A percentile compares a stretch with the other conserved stretches of the same genome.
phyloP scores from a whole-genome alignment of 2,329 filamentous ascomycete genomes.

The Atkinsonella hypoxylon region DNA sequence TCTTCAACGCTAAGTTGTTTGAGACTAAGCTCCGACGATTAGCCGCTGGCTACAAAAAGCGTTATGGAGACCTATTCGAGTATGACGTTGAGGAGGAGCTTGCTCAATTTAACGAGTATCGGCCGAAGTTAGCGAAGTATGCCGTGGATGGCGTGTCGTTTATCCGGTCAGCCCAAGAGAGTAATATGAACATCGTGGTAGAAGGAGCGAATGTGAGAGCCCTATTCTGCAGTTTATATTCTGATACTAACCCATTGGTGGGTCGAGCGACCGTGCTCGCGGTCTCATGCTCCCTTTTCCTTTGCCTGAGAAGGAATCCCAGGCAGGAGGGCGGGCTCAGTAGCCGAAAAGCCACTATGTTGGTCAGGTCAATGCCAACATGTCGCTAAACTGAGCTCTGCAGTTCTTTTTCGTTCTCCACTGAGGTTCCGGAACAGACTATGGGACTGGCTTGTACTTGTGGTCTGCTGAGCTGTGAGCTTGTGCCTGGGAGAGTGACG shows the following conservation, averaged over 20 bases:
- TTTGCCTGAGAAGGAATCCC: conserved; percentile 5
- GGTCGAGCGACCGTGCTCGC: conserved; percentile 10
- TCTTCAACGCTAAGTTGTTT: conserved; percentile 55
- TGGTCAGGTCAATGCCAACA: not conserved
- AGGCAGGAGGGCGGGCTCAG: not conserved
- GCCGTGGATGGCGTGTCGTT: conserved; percentile 57
- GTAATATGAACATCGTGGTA: conserved; percentile 49
- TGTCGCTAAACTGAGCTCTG: conserved; percentile 1
- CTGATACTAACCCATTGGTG: conserved; percentile 1
- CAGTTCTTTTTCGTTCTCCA: not conserved
- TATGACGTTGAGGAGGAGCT: conserved; percentile 59
- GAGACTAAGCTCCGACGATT: conserved; percentile 53
- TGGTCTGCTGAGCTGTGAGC: not conserved
- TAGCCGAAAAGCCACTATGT: not conserved
- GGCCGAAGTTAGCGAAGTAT: conserved; percentile 34
- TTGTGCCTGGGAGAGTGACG: not conserved
- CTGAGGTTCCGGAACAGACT: not conserved
- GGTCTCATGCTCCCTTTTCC: conserved; percentile 11
- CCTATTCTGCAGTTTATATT: not conserved
- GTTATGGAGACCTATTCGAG: conserved; percentile 52
- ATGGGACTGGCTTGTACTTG: conserved; percentile 3
- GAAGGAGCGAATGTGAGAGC: conserved; percentile 43
- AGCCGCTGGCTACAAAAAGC: conserved; percentile 47
- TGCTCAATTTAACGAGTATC: conserved; percentile 43
- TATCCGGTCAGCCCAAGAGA: conserved; percentile 47